These are phyloP conservation scores for Neurospora sp. DNA, from an alignment of 495 filamentous ascomycete genomes.

Conservation along the genomic window DNA sequence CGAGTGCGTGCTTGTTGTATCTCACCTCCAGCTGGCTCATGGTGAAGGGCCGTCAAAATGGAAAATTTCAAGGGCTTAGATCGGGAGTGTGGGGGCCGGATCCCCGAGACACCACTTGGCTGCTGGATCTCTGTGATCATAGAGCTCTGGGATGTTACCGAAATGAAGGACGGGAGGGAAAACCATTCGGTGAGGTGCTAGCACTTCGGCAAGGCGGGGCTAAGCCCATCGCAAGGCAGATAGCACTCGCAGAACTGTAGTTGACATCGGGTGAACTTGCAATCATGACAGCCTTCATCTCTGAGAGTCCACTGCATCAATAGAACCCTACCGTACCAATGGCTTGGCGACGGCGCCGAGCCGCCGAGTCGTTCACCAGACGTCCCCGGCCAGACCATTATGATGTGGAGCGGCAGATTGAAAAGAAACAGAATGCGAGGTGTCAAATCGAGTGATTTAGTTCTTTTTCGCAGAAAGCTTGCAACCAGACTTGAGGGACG, in stretches of 20 bases:
- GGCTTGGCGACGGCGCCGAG: no score
- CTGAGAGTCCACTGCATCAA: no score
- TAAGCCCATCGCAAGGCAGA: not conserved
- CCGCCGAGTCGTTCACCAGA: no score
- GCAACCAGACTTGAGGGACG: not conserved
- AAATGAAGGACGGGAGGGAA: not conserved
- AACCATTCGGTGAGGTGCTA: not conserved
- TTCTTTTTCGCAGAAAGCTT: not conserved
- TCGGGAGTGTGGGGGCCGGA: not conserved
- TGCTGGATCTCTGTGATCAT: not conserved
- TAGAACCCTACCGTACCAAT: no score
- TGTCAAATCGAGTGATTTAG: not conserved
- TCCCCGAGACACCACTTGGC: not conserved
- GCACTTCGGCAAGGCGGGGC: not conserved
- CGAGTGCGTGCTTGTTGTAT: not conserved
- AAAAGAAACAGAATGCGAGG: not conserved
- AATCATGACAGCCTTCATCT: no score
- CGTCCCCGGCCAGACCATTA: not conserved
- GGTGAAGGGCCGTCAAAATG: not conserved
- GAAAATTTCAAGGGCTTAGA: not conserved
- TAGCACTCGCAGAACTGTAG: not conserved
- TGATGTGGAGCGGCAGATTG: not conserved
- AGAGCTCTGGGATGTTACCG: not conserved
- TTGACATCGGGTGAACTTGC: not conserved
- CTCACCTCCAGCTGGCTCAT: not conserved